Evolutionary conservation across 2,329 filamentous ascomycete genomes (phyloP).

Genomic region (Plenodomus lindquistii): DNA sequence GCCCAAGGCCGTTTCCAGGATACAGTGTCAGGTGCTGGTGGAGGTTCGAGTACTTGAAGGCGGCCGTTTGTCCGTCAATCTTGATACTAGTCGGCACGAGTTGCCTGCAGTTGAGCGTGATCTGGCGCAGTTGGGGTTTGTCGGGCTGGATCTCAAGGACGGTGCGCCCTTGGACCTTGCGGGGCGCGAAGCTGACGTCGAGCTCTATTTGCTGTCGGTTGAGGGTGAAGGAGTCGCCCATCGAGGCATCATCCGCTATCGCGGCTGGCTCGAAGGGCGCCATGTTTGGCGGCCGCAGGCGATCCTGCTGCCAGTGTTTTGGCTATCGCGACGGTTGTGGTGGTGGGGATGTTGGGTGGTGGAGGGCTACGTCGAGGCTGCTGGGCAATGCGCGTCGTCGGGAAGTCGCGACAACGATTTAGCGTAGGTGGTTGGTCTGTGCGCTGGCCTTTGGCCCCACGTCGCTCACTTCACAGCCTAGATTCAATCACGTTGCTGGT

Average conservation of each 20-base stretch:
- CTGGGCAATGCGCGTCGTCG: not conserved
- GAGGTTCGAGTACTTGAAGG: constrained; percentile 61
- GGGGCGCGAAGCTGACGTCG: constrained; percentile 82
- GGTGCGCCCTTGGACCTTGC: constrained; percentile 74
- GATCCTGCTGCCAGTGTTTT: constrained; percentile 26
- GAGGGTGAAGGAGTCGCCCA: constrained; percentile 57
- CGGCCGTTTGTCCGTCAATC: constrained; percentile 45
- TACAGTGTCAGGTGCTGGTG: constrained; percentile 69
- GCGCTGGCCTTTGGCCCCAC: too few species aligned
- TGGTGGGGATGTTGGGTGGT: not conserved
- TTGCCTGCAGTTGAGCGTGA: constrained; percentile 66
- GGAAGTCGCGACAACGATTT: not conserved
- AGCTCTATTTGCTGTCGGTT: constrained; percentile 86
- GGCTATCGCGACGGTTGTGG: constrained; percentile 7
- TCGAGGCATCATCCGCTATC: constrained; percentile 33
- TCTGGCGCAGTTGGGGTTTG: constrained; percentile 56
- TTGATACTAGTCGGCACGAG: constrained; percentile 59
- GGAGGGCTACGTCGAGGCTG: not conserved
- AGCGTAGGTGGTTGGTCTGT: not conserved
- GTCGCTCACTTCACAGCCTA: too few species aligned
- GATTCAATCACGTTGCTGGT: too few species aligned
- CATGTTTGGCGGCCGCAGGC: constrained; percentile 33
- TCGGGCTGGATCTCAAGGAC: constrained; percentile 77
- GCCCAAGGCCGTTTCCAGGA: constrained; percentile 64
- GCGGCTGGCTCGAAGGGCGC: constrained; percentile 38